phyloP scores from a whole-genome alignment of 257 asterid species.

The Solanum virginianum region DNA sequence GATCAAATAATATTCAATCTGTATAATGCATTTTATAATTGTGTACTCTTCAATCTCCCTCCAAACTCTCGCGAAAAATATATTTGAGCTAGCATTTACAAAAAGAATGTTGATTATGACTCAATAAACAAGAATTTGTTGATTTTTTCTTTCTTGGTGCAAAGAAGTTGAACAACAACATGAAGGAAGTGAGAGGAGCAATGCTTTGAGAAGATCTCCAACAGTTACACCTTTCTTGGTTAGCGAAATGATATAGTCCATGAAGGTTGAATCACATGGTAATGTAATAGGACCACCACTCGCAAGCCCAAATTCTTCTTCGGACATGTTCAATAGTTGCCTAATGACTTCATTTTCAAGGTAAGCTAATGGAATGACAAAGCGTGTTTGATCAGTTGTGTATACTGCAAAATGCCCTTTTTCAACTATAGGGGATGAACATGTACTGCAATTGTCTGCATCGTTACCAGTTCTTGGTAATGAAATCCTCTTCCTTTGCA shows the following conservation, averaged over 20 bases:
- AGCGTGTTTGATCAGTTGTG: neutral
- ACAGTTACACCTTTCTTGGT: neutral
- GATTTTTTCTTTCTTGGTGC: neutral
- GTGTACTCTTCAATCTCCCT: no score
- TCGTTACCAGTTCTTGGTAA: neutral
- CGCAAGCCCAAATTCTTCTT: conserved; percentile 9
- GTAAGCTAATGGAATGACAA: conserved; percentile 10
- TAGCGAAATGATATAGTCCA: neutral
- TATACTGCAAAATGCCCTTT: conserved; percentile 1
- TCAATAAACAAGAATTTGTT: neutral
- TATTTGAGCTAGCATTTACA: neutral
- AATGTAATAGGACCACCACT: neutral
- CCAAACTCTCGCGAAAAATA: neutral
- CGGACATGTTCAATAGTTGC: conserved; percentile 13
- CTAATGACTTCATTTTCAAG: conserved; percentile 4
- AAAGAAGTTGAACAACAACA: neutral
- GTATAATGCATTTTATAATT: neutral
- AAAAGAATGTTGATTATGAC: neutral
- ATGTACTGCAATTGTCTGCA: neutral
- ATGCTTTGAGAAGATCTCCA: neutral
- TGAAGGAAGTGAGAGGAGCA: neutral
- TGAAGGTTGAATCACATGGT: neutral
- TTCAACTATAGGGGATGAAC: neutral
- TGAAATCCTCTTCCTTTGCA: neutral
- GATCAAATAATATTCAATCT: neutral